phyloP scores from a whole-genome alignment of 148 eudicot genomes.

The Rhododendron griersonianum region DNA sequence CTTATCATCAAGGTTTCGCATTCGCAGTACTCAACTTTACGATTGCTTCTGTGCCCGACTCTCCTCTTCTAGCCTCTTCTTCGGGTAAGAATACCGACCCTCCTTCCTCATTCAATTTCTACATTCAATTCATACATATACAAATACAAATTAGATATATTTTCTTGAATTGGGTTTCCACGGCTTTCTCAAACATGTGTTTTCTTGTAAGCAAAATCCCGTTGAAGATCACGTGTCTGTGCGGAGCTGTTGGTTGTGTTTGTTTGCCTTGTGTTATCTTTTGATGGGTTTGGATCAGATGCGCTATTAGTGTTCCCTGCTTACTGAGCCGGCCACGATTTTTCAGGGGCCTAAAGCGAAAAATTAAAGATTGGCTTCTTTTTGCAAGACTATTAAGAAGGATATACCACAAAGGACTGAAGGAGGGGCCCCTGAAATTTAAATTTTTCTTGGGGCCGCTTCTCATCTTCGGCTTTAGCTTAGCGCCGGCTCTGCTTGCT shows the following conservation, averaged over 20 bases:
- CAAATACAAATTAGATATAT: not conserved
- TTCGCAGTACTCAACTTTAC: not conserved
- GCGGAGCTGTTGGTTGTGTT: not conserved
- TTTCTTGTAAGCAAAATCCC: not conserved
- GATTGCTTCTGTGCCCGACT: conserved; percentile 2
- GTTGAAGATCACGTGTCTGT: not conserved
- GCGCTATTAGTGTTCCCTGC: not conserved
- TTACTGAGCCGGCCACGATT: not conserved
- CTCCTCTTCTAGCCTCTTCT: not conserved
- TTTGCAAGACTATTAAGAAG: no score
- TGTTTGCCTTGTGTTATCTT: not conserved
- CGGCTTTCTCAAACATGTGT: not conserved
- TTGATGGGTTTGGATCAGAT: not conserved
- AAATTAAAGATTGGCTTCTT: no score
- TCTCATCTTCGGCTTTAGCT: not conserved
- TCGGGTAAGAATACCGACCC: not conserved
- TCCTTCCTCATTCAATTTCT: not conserved
- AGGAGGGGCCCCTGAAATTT: not conserved
- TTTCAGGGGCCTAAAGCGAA: not conserved
- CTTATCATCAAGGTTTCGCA: not conserved
- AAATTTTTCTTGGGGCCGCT: not conserved
- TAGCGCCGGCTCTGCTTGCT: not conserved
- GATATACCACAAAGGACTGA: no score
- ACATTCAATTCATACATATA: not conserved
- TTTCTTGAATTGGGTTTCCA: not conserved